phyloP scores from a whole-genome alignment of 1,284 basidiomycete species.

The Tylopilus sp. region DNA sequence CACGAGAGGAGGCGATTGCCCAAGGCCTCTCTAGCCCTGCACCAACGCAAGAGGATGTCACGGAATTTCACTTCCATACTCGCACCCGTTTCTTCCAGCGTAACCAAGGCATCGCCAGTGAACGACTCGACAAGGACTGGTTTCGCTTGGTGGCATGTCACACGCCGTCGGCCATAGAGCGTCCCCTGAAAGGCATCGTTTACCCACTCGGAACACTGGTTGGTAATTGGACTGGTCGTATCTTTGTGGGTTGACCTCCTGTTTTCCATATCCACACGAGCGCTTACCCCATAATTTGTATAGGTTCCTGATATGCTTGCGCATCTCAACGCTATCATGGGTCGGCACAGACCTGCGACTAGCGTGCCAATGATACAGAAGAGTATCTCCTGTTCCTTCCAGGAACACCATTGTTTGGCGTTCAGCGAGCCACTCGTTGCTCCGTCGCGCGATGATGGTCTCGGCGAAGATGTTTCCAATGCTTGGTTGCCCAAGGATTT shows the following conservation, averaged over 20 bases:
- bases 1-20: slow-evolving; percentile 33
- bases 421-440: slow-evolving; percentile 35
- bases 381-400: slow-evolving; percentile 39
- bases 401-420: slow-evolving; percentile 45
- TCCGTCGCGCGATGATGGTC: slow-evolving; percentile 32
- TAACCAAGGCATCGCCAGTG: slow-evolving; percentile 17
- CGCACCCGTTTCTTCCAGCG: slow-evolving; percentile 34
- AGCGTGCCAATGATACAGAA: slow-evolving; percentile 32
- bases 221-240: slow-evolving; percentile 43
- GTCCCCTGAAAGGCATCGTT: slow-evolving; percentile 38
- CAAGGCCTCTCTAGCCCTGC: slow-evolving; percentile 21
- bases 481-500: slow-evolving; percentile 42
- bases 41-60: slow-evolving; percentile 39
- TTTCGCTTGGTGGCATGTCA: slow-evolving; percentile 40
- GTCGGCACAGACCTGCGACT: slow-evolving; percentile 19
- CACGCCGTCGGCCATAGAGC: slow-evolving; percentile 32
- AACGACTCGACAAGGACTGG: slow-evolving; percentile 42
- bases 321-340: slow-evolving; percentile 23
- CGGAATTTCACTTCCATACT: slow-evolving; percentile 35
- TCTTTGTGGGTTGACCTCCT: slow-evolving; percentile 32
- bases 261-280: slow-evolving; percentile 1
- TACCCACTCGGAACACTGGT: slow-evolving; percentile 40
- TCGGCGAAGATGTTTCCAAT: slow-evolving; percentile 42
- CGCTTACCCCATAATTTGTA: slow-evolving; percentile 15
- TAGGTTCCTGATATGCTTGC: slow-evolving; percentile 26